Evolutionary conservation across 1,139 yeast genomes (phyloP).

Genomic region (Protomyces gravidus): DNA sequence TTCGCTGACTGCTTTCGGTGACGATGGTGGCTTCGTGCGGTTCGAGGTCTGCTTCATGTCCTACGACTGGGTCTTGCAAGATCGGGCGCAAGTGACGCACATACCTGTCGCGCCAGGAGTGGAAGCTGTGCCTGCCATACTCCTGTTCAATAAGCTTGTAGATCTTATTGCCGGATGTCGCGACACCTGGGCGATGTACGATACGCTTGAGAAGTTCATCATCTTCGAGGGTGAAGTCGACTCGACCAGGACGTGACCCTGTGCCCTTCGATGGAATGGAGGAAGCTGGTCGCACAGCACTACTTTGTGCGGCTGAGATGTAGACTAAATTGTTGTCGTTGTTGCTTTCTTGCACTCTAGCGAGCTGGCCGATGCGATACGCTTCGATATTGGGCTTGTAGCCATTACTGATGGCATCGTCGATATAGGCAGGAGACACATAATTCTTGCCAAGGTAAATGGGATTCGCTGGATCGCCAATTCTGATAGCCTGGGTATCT

Average conservation of each 20-base stretch:
- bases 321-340: no score
- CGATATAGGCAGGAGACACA: slow-evolving; percentile 9
- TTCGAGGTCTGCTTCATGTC: slow-evolving; percentile 7
- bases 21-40: slow-evolving; percentile 10
- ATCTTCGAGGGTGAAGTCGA: slow-evolving; percentile 24
- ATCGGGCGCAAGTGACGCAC: slow-evolving; percentile 22
- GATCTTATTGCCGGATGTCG: slow-evolving; percentile 23
- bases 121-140: slow-evolving; percentile 24
- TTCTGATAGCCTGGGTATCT: slow-evolving; percentile 3
- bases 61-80: slow-evolving; percentile 14
- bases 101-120: slow-evolving; percentile 26
- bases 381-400: slow-evolving; percentile 6
- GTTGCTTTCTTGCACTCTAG: background rate
- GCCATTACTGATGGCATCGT: slow-evolving; percentile 20
- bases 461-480: slow-evolving; percentile 19
- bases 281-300: no score
- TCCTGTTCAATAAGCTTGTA: slow-evolving; percentile 13
- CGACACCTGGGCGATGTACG: slow-evolving; percentile 25
- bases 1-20: slow-evolving; percentile 2
- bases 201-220: slow-evolving; percentile 20
- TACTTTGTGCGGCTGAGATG: background rate
- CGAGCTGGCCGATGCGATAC: background rate
- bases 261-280: slow-evolving; percentile 2
- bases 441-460: slow-evolving; percentile 9
- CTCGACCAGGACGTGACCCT: slow-evolving; percentile 14